Base-by-base conservation (phyloP, 2,329 filamentous ascomycete species). In the Grosmannia penicillata region DNA sequence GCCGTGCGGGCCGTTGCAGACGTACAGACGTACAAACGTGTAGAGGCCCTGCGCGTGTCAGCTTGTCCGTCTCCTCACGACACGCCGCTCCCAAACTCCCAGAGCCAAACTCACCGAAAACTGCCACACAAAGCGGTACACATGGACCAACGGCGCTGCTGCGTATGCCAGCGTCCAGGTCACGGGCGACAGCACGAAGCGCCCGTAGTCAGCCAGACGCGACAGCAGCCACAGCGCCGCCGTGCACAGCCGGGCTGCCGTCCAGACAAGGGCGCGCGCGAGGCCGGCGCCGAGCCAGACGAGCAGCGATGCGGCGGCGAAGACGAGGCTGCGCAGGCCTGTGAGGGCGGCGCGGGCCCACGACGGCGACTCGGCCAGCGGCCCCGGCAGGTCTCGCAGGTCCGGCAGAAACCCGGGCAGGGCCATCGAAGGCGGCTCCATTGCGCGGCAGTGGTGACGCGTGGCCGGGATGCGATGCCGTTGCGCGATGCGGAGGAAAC, bases 1-100 rank as follows among this genome's bases (percentile, higher is more conserved):
- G n/a, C n/a, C n/a, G n/a, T n/a, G n/a, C n/a, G n/a, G n/a, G n/a
- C n/a, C n/a, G n/a, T n/a, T n/a, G n/a, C n/a, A n/a, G n/a, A n/a
- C n/a, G n/a, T n/a, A n/a, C n/a, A n/a, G n/a, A n/a, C 60, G 43
- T 50, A 65, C 62, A 48, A 61, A 65, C 4, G 54, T 60, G 37
- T 65, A 65, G 4, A 65, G 38, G 4, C 61, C 58, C 61, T 64
- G 21, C 22, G 22, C n/a, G 2, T 22, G 39, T 46, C 39, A 45
- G 45, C 26, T n/a, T n/a, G n/a, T n/a, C n/a, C n/a, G n/a, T n/a
- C n/a, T n/a, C n/a, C n/a, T n/a, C n/a, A n/a, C n/a, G n/a, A n/a
- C n/a, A n/a, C n/a, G n/a, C n/a, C n/a, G n/a, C n/a, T n/a, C n/a
- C n/a, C n/a, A n/a, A n/a, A n/a, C n/a, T n/a, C n/a, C n/a, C n/a